Evolutionary conservation across 2,329 filamentous ascomycete genomes (phyloP).

Genomic region (Dactylellina sp.): DNA sequence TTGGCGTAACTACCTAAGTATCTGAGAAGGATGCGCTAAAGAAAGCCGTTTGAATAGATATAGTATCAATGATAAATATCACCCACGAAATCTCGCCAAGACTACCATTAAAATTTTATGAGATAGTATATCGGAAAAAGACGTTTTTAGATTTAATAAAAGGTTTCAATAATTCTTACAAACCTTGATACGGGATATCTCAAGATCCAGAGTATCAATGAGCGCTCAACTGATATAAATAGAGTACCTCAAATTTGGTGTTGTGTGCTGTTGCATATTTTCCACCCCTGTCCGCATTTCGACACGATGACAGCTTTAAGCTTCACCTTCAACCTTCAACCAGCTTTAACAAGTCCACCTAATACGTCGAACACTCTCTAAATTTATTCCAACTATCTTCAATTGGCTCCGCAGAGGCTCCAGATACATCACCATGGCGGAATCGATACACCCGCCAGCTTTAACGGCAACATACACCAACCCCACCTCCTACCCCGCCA

Average conservation of each 20-base stretch:
- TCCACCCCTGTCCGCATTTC: background rate
- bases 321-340: background rate
- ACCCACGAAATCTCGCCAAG: too few species aligned
- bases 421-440: conserved; percentile 5
- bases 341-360: background rate
- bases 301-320: background rate
- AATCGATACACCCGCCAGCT: conserved; percentile 43
- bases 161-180: too few species aligned
- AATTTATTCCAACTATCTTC: conserved; percentile 1
- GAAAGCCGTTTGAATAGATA: too few species aligned
- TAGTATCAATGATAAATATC: too few species aligned
- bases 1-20: background rate
- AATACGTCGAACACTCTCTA: background rate
- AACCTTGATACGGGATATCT: too few species aligned
- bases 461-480: conserved; percentile 40
- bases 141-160: too few species aligned
- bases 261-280: conserved; percentile 41
- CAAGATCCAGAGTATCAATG: too few species aligned
- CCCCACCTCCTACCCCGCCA: conserved; percentile 23
- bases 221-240: too few species aligned
- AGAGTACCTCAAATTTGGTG: conserved; percentile 27
- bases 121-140: too few species aligned
- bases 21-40: too few species aligned
- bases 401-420: background rate
- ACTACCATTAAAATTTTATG: too few species aligned